phyloP scores from a whole-genome alignment of 225 moss, liverwort and hornwort genomes.

The Asterella californica region DNA sequence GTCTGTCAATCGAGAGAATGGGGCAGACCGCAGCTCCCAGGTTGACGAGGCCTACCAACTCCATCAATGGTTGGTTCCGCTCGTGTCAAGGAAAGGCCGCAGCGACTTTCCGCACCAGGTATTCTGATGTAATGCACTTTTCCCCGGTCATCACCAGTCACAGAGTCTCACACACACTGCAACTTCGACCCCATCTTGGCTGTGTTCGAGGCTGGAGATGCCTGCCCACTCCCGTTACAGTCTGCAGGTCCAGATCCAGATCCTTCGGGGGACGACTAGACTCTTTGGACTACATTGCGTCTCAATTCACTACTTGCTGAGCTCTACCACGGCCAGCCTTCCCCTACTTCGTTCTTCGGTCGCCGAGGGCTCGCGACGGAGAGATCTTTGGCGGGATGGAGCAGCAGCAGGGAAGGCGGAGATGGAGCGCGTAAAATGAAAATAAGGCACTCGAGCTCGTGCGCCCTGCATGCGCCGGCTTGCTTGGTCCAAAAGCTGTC shows the following conservation, averaged over 20 bases:
- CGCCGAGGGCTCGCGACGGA: not conserved
- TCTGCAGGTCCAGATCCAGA: not conserved
- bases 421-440: conserved; percentile 4
- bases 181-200: not conserved
- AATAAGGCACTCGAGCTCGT: conserved; percentile 13
- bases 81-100: conserved; percentile 10
- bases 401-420: not conserved
- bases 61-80: conserved; percentile 11
- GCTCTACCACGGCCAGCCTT: not conserved
- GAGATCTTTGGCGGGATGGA: not conserved
- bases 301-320: not conserved
- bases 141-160: not conserved
- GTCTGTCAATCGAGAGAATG: conserved; percentile 18
- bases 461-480: conserved; percentile 22
- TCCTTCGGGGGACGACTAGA: not conserved
- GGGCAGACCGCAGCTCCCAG: conserved; percentile 18
- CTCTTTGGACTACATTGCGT: conserved; percentile 6
- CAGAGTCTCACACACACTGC: not conserved
- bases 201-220: conserved; percentile 4
- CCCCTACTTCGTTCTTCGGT: not conserved
- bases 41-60: conserved; percentile 21
- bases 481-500: conserved; percentile 17
- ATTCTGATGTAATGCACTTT: not conserved
- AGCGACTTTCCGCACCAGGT: not conserved
- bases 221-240: not conserved